Conservation (phyloP, 148 eudicot species). For the Vaccinium macrocarpon region DNA sequence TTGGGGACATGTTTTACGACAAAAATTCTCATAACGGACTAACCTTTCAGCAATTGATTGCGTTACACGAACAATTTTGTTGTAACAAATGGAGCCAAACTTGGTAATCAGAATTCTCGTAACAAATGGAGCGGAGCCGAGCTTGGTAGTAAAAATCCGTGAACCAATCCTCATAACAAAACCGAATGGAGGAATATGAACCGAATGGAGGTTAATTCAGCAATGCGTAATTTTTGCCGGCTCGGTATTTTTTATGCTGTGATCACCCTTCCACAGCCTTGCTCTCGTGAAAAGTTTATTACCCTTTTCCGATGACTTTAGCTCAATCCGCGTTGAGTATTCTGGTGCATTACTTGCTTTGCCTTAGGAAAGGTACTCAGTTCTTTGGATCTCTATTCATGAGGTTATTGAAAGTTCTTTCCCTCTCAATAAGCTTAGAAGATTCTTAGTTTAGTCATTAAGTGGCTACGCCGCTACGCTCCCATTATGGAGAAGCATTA, state of each 20-base stretch:
- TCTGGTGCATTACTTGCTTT: background rate
- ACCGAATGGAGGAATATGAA: no score
- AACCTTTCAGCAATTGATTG: no score
- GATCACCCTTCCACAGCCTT: background rate
- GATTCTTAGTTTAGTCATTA: background rate
- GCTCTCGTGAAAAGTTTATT: background rate
- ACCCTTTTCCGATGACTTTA: background rate
- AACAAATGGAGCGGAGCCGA: no score
- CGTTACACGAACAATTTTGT: no score
- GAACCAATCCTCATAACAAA: no score
- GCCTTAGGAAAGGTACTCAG: background rate
- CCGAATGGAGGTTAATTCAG: no score
- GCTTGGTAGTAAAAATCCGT: no score
- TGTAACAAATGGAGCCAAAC: no score
- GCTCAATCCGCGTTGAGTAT: background rate
- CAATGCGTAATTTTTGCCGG: background rate
- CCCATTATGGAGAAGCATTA: background rate
- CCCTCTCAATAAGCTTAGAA: background rate
- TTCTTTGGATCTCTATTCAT: background rate
- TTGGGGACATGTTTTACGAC: no score
- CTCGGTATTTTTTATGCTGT: background rate
- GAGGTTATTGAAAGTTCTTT: background rate
- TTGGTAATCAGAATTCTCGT: no score
- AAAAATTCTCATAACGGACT: no score
- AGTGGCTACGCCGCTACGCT: background rate